phyloP scores from a whole-genome alignment of 352 stramenopile genomes.

The Globisporangium acanthophoron region DNA sequence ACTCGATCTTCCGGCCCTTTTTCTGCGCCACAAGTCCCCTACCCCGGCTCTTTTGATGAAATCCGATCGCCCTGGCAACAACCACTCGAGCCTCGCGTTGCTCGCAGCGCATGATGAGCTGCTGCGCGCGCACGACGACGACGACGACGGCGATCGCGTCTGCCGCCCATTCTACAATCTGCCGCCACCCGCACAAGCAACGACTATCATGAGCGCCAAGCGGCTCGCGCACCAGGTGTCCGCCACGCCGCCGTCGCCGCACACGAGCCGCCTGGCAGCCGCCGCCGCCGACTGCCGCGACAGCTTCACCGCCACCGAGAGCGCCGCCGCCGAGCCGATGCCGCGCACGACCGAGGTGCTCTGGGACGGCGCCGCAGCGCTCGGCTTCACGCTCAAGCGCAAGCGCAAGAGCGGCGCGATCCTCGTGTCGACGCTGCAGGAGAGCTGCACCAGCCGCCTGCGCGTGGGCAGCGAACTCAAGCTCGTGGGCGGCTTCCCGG shows the following conservation, averaged over 20 bases:
- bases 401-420: slow-evolving; percentile 59
- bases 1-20: neutral
- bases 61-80: neutral
- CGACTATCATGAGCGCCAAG: slow-evolving; percentile 11
- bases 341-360: slow-evolving; percentile 64
- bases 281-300: neutral
- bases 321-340: neutral
- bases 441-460: slow-evolving; percentile 23
- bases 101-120: no score
- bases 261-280: slow-evolving; percentile 6
- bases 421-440: slow-evolving; percentile 56
- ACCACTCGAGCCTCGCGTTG: no score
- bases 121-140: no score
- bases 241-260: slow-evolving; percentile 14
- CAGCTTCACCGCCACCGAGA: slow-evolving; percentile 4
- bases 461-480: slow-evolving; percentile 65
- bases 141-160: no score
- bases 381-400: slow-evolving; percentile 74
- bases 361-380: slow-evolving; percentile 45
- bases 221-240: slow-evolving; percentile 15
- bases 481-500: slow-evolving; percentile 68
- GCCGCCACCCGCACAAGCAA: neutral
- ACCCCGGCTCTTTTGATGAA: neutral
- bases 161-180: no score
- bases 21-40: neutral